Conservation (phyloP, 2,329 filamentous ascomycete genomes). For the Colletotrichum graminicola region DNA sequence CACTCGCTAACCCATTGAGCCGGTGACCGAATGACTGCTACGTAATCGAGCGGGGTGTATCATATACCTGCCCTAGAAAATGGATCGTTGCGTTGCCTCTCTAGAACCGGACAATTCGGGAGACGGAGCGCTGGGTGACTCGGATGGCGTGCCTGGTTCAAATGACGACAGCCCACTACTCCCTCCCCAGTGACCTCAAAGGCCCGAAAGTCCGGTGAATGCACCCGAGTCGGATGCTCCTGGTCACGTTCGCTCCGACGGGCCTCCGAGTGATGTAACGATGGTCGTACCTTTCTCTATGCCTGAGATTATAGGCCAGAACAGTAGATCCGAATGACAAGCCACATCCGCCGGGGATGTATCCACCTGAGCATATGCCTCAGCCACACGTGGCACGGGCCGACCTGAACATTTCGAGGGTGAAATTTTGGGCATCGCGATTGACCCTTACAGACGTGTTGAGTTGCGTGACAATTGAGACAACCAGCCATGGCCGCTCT, state of each 20-base stretch:
- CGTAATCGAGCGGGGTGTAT: slow-evolving; percentile 30
- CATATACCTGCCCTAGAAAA: slow-evolving; percentile 22
- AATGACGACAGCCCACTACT: slow-evolving; percentile 36
- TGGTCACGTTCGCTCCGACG: slow-evolving; percentile 28
- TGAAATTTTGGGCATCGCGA: slow-evolving; percentile 43
- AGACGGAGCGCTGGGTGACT: not conserved
- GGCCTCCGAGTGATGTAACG: slow-evolving; percentile 12
- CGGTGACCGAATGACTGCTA: slow-evolving; percentile 40
- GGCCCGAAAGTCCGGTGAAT: slow-evolving; percentile 36
- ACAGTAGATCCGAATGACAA: not conserved
- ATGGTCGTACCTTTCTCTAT: not conserved
- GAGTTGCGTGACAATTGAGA: slow-evolving; percentile 26
- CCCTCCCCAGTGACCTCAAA: not conserved
- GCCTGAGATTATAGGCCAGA: not conserved
- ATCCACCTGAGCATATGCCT: not conserved
- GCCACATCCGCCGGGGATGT: slow-evolving; percentile 11
- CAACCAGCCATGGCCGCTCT: slow-evolving; percentile 55
- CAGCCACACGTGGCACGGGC: slow-evolving; percentile 40
- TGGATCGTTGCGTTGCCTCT: slow-evolving; percentile 32
- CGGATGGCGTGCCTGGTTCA: slow-evolving; percentile 17
- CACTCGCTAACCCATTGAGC: slow-evolving; percentile 30
- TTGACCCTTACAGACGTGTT: slow-evolving; percentile 29
- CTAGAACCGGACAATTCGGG: slow-evolving; percentile 20
- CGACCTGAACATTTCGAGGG: slow-evolving; percentile 40
- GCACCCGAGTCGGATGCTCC: slow-evolving; percentile 16